Evolutionary conservation across 176 grass and related monocot species (phyloP).

Genomic region (Areca catechu): DNA sequence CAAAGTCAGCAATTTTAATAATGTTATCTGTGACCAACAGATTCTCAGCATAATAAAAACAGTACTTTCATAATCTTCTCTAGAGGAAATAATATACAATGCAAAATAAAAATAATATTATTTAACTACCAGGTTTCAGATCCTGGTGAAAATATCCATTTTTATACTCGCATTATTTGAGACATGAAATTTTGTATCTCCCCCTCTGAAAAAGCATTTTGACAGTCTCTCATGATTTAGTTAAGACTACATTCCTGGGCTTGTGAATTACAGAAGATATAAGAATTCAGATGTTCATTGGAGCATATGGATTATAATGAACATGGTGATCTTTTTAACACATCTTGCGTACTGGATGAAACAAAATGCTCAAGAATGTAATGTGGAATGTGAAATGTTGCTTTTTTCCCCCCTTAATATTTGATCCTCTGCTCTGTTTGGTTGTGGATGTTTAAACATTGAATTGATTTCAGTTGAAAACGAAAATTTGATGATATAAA

Average conservation of each 20-base stretch:
- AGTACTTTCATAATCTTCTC: conserved; percentile 7
- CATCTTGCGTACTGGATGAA: too few species aligned
- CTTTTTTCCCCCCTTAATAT: too few species aligned
- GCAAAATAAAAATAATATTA: conserved; percentile 12
- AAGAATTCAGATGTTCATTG: background rate
- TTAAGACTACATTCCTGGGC: conserved; percentile 62
- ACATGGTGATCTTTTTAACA: too few species aligned
- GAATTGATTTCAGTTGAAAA: too few species aligned
- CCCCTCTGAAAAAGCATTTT: conserved; percentile 41
- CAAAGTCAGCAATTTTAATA: conserved; percentile 93
- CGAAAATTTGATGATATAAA: too few species aligned
- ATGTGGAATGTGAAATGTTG: too few species aligned
- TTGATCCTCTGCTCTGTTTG: too few species aligned
- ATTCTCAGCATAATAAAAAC: conserved; percentile 41
- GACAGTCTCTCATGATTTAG: conserved; percentile 63
- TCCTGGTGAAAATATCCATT: conserved; percentile 95
- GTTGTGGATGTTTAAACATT: too few species aligned
- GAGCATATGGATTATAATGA: background rate
- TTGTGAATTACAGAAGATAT: background rate
- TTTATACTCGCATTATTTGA: conserved; percentile 79
- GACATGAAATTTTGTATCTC: conserved; percentile 57
- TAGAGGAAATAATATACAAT: background rate
- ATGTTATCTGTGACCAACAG: conserved; percentile 51
- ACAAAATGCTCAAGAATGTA: too few species aligned
- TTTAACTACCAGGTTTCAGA: conserved; percentile 77